Evolutionary conservation across 179 eudicot genomes (phyloP), one percentile per base, ranked within the genome.

Genomic region (Camellia oleifera): DNA sequence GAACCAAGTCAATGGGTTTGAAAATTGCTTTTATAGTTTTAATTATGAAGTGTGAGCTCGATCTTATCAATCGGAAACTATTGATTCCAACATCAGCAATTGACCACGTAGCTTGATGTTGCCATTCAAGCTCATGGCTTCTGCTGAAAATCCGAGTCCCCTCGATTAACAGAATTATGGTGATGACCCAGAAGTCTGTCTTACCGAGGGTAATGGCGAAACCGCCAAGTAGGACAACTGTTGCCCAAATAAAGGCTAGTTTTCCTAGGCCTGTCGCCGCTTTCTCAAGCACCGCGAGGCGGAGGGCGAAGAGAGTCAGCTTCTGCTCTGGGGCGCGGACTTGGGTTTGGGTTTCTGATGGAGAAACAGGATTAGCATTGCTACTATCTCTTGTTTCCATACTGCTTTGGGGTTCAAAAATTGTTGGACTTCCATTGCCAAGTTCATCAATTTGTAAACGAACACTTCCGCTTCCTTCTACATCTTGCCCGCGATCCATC

Each of bases 101-200:
- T 3, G 97, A 86, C 98, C 98, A 91, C 5, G 98, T 92, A 57
- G 99, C 87, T 79, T 94, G 97, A 56, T 92, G 95, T 74, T 96
- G 98, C 97, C 97, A 92, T 68, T 96, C 97, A 13, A 96, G 92
- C 85, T 96, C 99, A 50, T 89, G 97, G 78, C 97, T 94, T 54
- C 99, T 67, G 79, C 99, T 89, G 76, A 91, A 94, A 6, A 96
- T 94, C 68, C 99, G 80, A 0, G 97, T 82, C 20, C 97, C 97
- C 80, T 96, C 99, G 46, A 87, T 89, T 77, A 96, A 53, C 14
- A 96, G 82, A 3, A 96, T 94, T 71, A 86, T 69, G 11, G 99
- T 90, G 20, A 96, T 90, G 86, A 89, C 85, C 99, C 98, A 96
- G 82, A 96, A 96, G 69, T 96, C 99, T 2, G 99, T 82, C 50